Percentiles rank a stretch among this genome's conserved stretches.
Conservation (phyloP, 1,284 basidiomycete genomes). For the Ustilago tritici region DNA sequence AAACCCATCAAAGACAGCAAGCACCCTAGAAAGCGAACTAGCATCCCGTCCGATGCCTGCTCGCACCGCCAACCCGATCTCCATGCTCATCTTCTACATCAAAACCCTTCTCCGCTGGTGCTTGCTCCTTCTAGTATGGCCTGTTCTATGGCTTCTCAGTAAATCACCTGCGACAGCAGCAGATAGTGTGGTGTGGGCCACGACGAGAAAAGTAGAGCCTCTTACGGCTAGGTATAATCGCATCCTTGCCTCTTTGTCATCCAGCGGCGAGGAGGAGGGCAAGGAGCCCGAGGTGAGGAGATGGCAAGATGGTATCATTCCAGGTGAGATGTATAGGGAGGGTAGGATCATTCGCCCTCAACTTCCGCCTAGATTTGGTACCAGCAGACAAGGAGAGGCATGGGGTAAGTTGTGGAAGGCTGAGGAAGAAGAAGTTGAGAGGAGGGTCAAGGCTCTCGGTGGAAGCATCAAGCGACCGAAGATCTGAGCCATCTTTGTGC, state of each 20-base stretch:
- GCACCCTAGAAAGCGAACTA: background rate
- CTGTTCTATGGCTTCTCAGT: slow-evolving; percentile 52
- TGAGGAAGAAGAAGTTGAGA: slow-evolving; percentile 33
- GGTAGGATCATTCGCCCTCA: slow-evolving; percentile 35
- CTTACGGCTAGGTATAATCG: slow-evolving; percentile 13
- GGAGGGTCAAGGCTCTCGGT: slow-evolving; percentile 18
- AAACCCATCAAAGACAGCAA: background rate
- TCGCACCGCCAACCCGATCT: background rate
- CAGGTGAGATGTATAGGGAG: slow-evolving; percentile 40
- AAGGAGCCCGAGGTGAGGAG: slow-evolving; percentile 6
- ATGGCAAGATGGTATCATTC: slow-evolving; percentile 23
- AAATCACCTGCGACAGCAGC: slow-evolving; percentile 51
- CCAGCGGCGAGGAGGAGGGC: background rate
- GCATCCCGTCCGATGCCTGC: background rate
- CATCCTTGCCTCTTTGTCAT: slow-evolving; percentile 3
- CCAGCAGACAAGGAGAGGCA: background rate
- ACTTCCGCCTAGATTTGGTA: slow-evolving; percentile 21
- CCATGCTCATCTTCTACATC: background rate
- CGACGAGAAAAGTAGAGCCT: slow-evolving; percentile 33
- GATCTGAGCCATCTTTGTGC: background rate
- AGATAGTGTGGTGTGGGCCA: slow-evolving; percentile 52
- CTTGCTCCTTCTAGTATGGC: slow-evolving; percentile 37
- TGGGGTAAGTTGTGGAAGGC: slow-evolving; percentile 28
- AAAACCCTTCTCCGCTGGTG: slow-evolving; percentile 8
- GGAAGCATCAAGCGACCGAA: slow-evolving; percentile 34